phyloP scores from a whole-genome alignment of 495 filamentous ascomycete genomes.

The Penicillium waksmanii region DNA sequence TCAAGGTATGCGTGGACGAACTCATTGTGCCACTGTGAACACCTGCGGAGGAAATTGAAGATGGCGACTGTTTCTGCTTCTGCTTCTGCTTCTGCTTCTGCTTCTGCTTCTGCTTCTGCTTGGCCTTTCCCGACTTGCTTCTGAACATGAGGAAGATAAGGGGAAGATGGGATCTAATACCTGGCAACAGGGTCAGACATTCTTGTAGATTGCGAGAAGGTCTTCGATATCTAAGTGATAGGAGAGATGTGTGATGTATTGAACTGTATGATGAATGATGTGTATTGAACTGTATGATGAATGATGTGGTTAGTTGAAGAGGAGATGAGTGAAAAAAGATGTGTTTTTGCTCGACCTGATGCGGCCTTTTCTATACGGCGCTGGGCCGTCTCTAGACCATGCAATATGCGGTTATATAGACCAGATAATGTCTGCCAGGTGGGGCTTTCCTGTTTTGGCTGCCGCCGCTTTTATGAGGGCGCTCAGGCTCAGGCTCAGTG shows the following conservation, averaged over 20 bases:
- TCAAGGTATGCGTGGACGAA: conserved; percentile 10
- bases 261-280: neutral
- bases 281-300: neutral
- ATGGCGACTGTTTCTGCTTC: conserved; percentile 11
- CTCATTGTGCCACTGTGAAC: conserved; percentile 7
- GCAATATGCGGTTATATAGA: too few species aligned
- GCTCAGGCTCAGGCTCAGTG: too few species aligned
- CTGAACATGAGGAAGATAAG: conserved; percentile 13
- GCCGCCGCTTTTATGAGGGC: too few species aligned
- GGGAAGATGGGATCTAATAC: conserved; percentile 10
- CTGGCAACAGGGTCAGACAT: conserved; percentile 17
- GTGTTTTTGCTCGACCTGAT: conserved; percentile 6
- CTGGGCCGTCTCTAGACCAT: conserved; percentile 8
- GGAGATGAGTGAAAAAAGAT: conserved; percentile 8
- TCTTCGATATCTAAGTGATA: neutral
- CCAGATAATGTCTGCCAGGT: too few species aligned
- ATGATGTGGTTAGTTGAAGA: conserved; percentile 1
- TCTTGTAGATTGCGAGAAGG: neutral
- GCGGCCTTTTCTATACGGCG: conserved; percentile 10
- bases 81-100: conserved; percentile 16
- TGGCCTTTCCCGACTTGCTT: conserved; percentile 10
- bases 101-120: conserved; percentile 14
- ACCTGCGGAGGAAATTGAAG: conserved; percentile 5
- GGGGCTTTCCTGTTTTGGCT: too few species aligned
- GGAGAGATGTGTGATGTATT: neutral